phyloP scores from a whole-genome alignment of 73 alveolate species.

The Diophrys appendiculata region DNA sequence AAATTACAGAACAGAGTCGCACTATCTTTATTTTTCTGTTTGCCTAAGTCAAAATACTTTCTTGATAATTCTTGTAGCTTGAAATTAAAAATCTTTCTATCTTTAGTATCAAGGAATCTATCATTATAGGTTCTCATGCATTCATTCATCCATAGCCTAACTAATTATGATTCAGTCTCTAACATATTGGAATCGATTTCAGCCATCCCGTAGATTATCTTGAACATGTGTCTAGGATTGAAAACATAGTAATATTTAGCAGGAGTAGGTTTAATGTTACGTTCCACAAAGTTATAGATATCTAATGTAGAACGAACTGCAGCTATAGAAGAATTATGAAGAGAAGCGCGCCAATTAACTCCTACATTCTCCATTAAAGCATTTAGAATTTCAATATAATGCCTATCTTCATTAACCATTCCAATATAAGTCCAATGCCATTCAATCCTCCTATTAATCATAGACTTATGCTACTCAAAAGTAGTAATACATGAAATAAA shows the following conservation, averaged over 20 bases:
- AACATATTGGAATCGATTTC: conserved; percentile 73
- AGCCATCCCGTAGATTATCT: conserved; percentile 82
- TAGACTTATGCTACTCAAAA: conserved; percentile 57
- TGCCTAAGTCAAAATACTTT: conserved; percentile 46
- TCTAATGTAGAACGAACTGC: conserved; percentile 82
- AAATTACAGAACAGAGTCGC: conserved; percentile 47
- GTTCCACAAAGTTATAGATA: conserved; percentile 72
- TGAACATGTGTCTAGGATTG: conserved; percentile 81
- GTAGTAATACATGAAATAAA: conserved; percentile 75
- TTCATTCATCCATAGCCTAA: conserved; percentile 84
- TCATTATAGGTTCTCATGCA: conserved; percentile 87
- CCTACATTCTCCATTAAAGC: conserved; percentile 61
- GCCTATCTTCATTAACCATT: conserved; percentile 51
- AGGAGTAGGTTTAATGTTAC: conserved; percentile 89
- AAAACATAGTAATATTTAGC: conserved; percentile 79
- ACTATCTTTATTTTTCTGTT: conserved; percentile 13
- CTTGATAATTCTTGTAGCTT: conserved; percentile 51
- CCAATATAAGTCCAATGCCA: conserved; percentile 75
- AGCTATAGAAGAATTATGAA: conserved; percentile 55
- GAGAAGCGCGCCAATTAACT: conserved; percentile 45
- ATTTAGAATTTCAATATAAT: conserved; percentile 72
- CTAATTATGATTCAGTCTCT: conserved; percentile 72
- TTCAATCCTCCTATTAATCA: conserved; percentile 61
- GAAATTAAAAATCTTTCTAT: conserved; percentile 47
- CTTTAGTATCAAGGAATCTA: conserved; percentile 77